Evolutionary conservation across 371 early-diverging fungal species (phyloP).

Genomic region (Nematocida displodere): DNA sequence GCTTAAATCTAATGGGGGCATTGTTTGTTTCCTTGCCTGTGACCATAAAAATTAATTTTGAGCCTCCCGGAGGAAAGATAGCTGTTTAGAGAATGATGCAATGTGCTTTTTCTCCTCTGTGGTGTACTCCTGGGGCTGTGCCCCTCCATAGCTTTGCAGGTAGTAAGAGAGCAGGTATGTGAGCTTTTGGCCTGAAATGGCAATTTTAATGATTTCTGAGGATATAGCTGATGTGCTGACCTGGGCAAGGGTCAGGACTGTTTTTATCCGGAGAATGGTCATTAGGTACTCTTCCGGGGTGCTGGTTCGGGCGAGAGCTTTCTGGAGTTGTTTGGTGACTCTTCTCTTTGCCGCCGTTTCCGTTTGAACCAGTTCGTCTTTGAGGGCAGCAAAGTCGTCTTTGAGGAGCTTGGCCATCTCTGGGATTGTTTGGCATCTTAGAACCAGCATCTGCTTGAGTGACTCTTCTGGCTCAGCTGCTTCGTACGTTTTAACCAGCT

Average conservation of each 20-base stretch:
- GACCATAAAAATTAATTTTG: background rate
- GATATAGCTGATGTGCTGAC: background rate
- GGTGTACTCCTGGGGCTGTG: background rate
- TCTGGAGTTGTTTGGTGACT: background rate
- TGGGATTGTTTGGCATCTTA: background rate
- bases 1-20: background rate
- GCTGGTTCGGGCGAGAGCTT: background rate
- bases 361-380: background rate
- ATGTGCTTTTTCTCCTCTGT: background rate
- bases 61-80: background rate
- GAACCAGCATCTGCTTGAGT: background rate
- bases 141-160: background rate
- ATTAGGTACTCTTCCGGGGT: conserved; percentile 42
- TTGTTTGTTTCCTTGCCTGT: background rate
- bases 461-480: background rate
- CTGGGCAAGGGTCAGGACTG: background rate
- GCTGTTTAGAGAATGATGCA: background rate
- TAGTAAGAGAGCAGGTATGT: background rate
- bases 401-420: background rate
- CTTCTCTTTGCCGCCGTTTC: background rate
- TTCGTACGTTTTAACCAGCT: background rate
- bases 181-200: background rate
- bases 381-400: background rate
- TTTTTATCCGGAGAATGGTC: conserved; percentile 20
- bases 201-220: background rate